These are phyloP conservation scores for Brettanomyces custersianus DNA, from an alignment of 805 yeast species.

Conservation along the genomic window DNA sequence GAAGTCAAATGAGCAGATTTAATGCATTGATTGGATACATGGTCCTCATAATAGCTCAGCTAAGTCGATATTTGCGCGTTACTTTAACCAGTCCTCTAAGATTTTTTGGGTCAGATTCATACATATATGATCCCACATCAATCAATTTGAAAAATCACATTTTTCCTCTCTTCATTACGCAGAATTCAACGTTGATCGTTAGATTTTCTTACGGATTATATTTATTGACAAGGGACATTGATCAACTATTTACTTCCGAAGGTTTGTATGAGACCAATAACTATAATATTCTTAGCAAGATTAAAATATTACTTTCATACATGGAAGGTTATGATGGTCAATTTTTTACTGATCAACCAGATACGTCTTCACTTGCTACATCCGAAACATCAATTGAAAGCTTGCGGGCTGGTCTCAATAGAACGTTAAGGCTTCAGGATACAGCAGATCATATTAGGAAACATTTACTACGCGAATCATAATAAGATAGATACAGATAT, in stretches of 20 bases:
- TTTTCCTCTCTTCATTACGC: slow-evolving; percentile 44
- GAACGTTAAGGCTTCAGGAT: slow-evolving; percentile 15
- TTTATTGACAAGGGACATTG: slow-evolving; percentile 37
- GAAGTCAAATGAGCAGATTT: slow-evolving; percentile 28
- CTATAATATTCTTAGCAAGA: slow-evolving; percentile 24
- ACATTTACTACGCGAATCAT: slow-evolving; percentile 9
- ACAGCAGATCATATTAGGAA: slow-evolving; percentile 18
- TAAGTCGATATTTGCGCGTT: slow-evolving; percentile 33
- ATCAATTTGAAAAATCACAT: slow-evolving; percentile 26
- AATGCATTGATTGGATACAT: slow-evolving; percentile 43
- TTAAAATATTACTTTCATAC: slow-evolving; percentile 26
- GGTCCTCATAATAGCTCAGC: slow-evolving; percentile 30
- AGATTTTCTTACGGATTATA: slow-evolving; percentile 43
- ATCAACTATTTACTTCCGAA: slow-evolving; percentile 30
- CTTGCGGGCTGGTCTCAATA: slow-evolving; percentile 2
- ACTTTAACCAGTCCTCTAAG: slow-evolving; percentile 42
- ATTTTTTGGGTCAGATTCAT: slow-evolving; percentile 39
- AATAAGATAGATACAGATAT: background rate
- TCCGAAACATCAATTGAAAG: background rate
- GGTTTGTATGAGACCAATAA: slow-evolving; percentile 22
- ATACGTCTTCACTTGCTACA: background rate
- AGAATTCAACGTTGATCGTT: slow-evolving; percentile 25
- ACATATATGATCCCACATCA: slow-evolving; percentile 32
- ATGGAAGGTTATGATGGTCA: slow-evolving; percentile 13
- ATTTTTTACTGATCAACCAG: too few species aligned